phyloP scores from a whole-genome alignment of 75 land plant species.

The Pinus tabuliformis region DNA sequence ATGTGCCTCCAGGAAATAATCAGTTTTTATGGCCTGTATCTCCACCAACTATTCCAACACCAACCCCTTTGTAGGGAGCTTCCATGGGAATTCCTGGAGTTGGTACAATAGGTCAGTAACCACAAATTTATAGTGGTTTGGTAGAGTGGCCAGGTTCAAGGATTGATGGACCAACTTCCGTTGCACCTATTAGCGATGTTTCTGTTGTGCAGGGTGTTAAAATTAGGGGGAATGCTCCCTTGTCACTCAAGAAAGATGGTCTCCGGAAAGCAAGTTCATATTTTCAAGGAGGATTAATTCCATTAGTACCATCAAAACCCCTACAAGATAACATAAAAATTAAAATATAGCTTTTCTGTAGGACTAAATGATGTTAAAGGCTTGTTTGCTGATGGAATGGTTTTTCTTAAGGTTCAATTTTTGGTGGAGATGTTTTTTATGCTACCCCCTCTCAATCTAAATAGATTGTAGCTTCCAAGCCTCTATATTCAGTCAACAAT shows the following conservation, averaged over 20 bases:
- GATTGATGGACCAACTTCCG: constrained; percentile 2
- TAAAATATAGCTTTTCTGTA: constrained; percentile 2
- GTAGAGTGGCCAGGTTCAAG: constrained; percentile 35
- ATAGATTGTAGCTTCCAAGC: constrained; percentile 7
- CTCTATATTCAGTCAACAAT: constrained; percentile 9
- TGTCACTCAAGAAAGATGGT: not conserved
- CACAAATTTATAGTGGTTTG: constrained; percentile 16
- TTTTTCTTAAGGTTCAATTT: constrained; percentile 23
- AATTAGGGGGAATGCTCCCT: constrained; percentile 24
- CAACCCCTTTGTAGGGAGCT: constrained; percentile 4
- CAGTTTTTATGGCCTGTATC: constrained; percentile 22
- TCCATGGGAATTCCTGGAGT: constrained; percentile 23
- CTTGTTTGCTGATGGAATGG: constrained; percentile 27
- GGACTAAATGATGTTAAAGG: constrained; percentile 20
- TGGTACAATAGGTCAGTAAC: constrained; percentile 16
- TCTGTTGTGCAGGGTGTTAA: constrained; percentile 11
- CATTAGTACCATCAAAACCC: constrained; percentile 9
- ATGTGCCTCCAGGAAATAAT: constrained; percentile 18
- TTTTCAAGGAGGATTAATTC: not conserved
- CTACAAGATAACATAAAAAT: not conserved
- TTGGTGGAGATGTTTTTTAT: constrained; percentile 64
- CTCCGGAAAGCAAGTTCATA: not conserved
- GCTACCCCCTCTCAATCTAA: constrained; percentile 25
- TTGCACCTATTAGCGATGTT: constrained; percentile 7
- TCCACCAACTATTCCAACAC: constrained; percentile 15